These are phyloP conservation scores for Basidiobolus meristosporus DNA, from an alignment of 371 early-diverging fungal species.

Conservation along the genomic window DNA sequence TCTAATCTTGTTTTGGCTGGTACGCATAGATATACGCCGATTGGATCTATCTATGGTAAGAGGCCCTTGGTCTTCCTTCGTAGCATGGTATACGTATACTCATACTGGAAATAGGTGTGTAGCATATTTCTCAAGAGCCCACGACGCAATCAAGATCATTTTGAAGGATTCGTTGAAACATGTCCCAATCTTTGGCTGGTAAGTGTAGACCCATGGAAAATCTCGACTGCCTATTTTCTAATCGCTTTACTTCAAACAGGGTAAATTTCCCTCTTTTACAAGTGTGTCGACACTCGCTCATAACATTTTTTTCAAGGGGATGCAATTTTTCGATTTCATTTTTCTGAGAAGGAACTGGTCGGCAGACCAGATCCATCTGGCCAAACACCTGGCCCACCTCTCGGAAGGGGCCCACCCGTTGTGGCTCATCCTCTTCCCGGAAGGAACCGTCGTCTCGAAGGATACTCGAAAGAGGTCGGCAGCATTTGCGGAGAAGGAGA, in stretches of 20 bases:
- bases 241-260: not conserved
- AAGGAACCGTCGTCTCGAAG: constrained; percentile 62
- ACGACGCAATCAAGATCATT: constrained; percentile 66
- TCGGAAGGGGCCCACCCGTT: constrained; percentile 23
- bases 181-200: constrained; percentile 71
- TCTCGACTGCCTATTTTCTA: no score
- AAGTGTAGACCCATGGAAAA: constrained; percentile 6
- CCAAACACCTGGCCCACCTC: constrained; percentile 12
- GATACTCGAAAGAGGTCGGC: constrained; percentile 21
- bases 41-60: constrained; percentile 77
- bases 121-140: constrained; percentile 36
- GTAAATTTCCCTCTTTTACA: not conserved
- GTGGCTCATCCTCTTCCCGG: constrained; percentile 84
- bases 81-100: not conserved
- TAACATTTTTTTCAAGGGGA: constrained; percentile 34
- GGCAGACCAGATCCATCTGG: constrained; percentile 37
- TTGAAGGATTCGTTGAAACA: constrained; percentile 54
- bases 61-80: constrained; percentile 2
- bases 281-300: not conserved
- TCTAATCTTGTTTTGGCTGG: not conserved
- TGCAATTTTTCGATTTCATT: constrained; percentile 74
- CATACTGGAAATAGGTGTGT: constrained; percentile 10
- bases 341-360: constrained; percentile 65
- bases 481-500: constrained; percentile 22
- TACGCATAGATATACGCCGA: constrained; percentile 53